Evolutionary conservation across 1,284 basidiomycete genomes (phyloP), one percentile per base, ranked within the genome.

Genomic region (Hemileia vastatrix): DNA sequence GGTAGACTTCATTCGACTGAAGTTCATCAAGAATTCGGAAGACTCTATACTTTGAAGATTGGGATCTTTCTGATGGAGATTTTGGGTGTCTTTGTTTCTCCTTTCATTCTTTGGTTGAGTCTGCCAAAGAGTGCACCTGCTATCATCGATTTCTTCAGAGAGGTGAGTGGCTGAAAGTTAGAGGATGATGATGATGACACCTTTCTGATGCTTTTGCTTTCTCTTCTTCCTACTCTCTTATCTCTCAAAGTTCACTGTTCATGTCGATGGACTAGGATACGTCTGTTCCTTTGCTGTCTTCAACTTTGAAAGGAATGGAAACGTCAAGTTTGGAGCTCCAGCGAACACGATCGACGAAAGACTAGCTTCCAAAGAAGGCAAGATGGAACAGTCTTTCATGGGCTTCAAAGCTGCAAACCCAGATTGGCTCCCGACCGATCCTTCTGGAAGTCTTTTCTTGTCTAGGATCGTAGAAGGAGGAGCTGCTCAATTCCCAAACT

Each of bases 281-380:
- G 90, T 98, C 6, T 97, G 94, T 75, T 91, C 87, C 65, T 97
- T 97, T 77, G 94, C 94, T 0, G 93, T 95, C 62, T 98, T 98
- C 74, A 92, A 97, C 76, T 95, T 97, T 76, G 84, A 90, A 76
- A 79, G 91, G 65, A 87, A 94, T 68, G 88, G 90, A 0, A 91
- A 90, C 73, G 81, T 88, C 72, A 88, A 86, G 84, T 90, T 88
- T 70, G 89, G 88, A 27, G 89, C 86, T 6, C 87, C 87, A 1
- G 81, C 81, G 2, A 77, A 79, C 43, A 81, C 80, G 18, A 79
- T 79, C n/a, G 84, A 89, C 67, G 84, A 84, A 70, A 82, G 83
- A 57, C 84, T 87, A 79, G 79, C 87, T 67, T 88, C 87, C 4
- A 88, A 88, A 68, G 88, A 93, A 68, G 88, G 89, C 58, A 95